Percentiles rank a stretch among this genome's conserved stretches.
These are phyloP conservation scores for Thecaphora thlaspeos DNA, from an alignment of 1,284 basidiomycete genomes.

Conservation along the genomic window DNA sequence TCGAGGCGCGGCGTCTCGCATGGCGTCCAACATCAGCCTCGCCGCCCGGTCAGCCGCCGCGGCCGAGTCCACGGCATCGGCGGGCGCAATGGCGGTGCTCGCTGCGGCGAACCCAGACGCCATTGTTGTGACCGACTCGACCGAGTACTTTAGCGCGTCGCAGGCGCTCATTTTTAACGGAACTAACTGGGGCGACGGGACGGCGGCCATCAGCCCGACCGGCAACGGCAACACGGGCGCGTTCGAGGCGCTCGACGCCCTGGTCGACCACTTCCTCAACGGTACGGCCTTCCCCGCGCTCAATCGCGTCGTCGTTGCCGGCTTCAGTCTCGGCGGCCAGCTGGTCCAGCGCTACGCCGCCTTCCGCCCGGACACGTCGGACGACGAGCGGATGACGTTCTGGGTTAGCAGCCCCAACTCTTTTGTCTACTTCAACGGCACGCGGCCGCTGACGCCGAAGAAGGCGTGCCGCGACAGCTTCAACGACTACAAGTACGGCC, in stretches of 20 bases:
- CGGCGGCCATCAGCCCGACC: constrained; percentile 27
- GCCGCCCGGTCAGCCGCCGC: constrained; percentile 7
- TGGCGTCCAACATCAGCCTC: constrained; percentile 37
- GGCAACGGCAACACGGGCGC: constrained; percentile 14
- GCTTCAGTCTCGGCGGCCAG: constrained; percentile 49
- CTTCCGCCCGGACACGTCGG: constrained; percentile 20
- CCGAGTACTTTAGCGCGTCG: constrained; percentile 13
- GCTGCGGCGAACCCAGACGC: constrained; percentile 24
- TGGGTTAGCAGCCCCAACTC: constrained; percentile 47
- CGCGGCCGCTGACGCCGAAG: constrained; percentile 21
- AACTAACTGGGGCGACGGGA: constrained; percentile 41
- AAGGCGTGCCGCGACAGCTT: constrained; percentile 18
- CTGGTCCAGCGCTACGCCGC: constrained; percentile 44
- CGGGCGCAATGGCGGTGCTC: constrained; percentile 14
- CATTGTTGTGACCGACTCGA: constrained; percentile 25
- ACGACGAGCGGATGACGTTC: constrained; percentile 37
- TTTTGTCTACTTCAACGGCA: constrained; percentile 42
- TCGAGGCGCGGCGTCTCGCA: constrained; percentile 1
- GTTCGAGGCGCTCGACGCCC: constrained; percentile 46
- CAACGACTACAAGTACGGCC: constrained; percentile 52
- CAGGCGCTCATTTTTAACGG: constrained; percentile 25
- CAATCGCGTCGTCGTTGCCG: constrained; percentile 47
- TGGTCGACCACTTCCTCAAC: constrained; percentile 39
- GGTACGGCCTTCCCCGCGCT: constrained; percentile 37
- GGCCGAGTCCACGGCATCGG: constrained; percentile 1